Evolutionary conservation across 2,329 filamentous ascomycete species (phyloP), one percentile per base, ranked within the genome.

Genomic region (Ceratocystis ficicola): DNA sequence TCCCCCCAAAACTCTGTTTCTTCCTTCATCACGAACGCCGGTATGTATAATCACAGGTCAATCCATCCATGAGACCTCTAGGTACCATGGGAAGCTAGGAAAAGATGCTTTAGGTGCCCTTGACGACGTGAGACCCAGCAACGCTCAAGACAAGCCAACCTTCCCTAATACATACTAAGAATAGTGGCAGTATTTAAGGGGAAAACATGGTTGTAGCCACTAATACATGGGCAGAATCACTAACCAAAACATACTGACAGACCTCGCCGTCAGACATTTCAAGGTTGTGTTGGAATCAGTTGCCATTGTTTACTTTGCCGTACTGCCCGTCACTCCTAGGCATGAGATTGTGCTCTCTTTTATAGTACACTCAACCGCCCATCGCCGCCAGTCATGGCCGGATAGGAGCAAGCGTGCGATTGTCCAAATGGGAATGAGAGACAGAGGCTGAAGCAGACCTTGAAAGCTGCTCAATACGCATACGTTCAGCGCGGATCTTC

Each of bases 401-500:
- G 17, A 63, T 63, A 41, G 61, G 61, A n/a, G 61, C 61, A 63
- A 64, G 62, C 17, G 50, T 64, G 30, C 62, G 62, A 25, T 44
- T 63, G 20, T 63, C 61, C 44, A 63, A 32, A 6, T 63, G 61
- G 5, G 61, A 7, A 20, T 63, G 61, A 2, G 61, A 32, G 17
- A 63, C 44, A 12, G 61, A 63, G 25, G 61, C 61, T n/a, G 61
- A 63, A 3, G 41, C 32, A 30, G 61, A 63, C 46, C 61, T 63
- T 36, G 67, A 57, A 65, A 78, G 75, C 67, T 76, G 74, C 63
- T 80, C 75, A 70, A 71, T 68, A 67, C 77, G 77, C 73, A 78
- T 76, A 69, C 79, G 77, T 71, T 83, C 81, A 66, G 79, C 72
- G 46, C 83, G 79, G 68, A 87, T 86, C 73, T 85, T 86, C 52